These are phyloP conservation scores for Trichosporon sp. DNA, from an alignment of 1,284 basidiomycete genomes.

Conservation along the genomic window DNA sequence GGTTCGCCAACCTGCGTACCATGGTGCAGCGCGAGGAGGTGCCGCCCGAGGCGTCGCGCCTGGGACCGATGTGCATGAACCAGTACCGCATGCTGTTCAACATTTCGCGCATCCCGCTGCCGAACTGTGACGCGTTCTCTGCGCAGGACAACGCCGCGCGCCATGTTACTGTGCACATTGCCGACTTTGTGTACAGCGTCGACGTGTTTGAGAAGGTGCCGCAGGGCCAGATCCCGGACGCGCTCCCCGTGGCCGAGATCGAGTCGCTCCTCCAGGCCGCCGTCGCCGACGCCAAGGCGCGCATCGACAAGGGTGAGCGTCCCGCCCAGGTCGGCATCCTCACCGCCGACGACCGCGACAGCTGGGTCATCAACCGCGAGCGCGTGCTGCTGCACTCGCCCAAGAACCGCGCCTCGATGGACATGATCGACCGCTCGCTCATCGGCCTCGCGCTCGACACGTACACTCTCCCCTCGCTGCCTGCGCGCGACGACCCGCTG, in stretches of 20 bases:
- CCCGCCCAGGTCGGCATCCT: slow-evolving; percentile 65
- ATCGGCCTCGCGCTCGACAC: slow-evolving; percentile 62
- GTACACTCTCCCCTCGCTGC: slow-evolving; percentile 47
- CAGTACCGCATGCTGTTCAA: slow-evolving; percentile 67
- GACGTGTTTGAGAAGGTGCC: slow-evolving; percentile 56
- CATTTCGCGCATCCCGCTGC: slow-evolving; percentile 64
- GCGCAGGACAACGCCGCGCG: slow-evolving; percentile 54
- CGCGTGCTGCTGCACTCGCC: slow-evolving; percentile 65
- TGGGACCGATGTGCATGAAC: slow-evolving; percentile 56
- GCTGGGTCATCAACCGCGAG: slow-evolving; percentile 72
- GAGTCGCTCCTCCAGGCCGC: slow-evolving; percentile 63
- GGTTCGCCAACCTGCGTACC: slow-evolving; percentile 73
- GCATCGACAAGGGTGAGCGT: slow-evolving; percentile 55
- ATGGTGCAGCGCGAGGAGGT: slow-evolving; percentile 54
- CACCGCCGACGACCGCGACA: slow-evolving; percentile 73
- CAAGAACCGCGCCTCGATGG: slow-evolving; percentile 58
- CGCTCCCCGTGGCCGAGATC: slow-evolving; percentile 54
- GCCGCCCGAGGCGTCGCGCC: slow-evolving; percentile 53
- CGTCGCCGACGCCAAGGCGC: slow-evolving; percentile 61
- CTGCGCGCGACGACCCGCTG: slow-evolving; percentile 49
- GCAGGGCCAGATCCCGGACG: slow-evolving; percentile 40
- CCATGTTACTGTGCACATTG: slow-evolving; percentile 65
- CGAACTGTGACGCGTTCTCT: slow-evolving; percentile 60
- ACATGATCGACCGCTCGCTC: slow-evolving; percentile 65
- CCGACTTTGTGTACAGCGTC: slow-evolving; percentile 77